Evolutionary conservation across 352 stramenopile species (phyloP).

Genomic region (Plasmopara muralis): DNA sequence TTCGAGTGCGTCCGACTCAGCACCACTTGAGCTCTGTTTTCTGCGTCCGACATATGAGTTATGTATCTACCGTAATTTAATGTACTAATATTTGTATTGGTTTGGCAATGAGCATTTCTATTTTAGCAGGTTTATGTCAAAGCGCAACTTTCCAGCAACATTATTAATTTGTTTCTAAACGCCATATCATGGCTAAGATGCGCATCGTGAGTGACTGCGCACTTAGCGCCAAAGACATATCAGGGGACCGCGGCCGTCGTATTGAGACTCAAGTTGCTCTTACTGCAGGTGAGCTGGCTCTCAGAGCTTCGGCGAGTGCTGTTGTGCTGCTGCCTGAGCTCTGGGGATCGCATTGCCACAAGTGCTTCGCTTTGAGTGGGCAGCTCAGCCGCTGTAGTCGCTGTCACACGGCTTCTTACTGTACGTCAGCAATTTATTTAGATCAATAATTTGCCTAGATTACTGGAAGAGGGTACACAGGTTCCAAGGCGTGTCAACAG

Average conservation of each 20-base stretch:
- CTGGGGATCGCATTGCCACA: slow-evolving; percentile 56
- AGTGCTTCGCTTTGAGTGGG: slow-evolving; percentile 33
- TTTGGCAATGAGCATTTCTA: neutral
- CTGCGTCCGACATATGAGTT: neutral
- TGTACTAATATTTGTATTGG: neutral
- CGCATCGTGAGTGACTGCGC: slow-evolving; percentile 8
- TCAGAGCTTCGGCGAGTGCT: slow-evolving; percentile 25
- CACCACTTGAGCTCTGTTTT: too few relatives aligned
- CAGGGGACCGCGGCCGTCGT: slow-evolving; percentile 34
- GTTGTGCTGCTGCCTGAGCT: slow-evolving; percentile 43
- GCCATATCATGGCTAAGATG: slow-evolving; percentile 10
- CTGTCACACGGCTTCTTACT: slow-evolving; percentile 57
- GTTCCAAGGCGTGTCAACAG: slow-evolving; percentile 54
- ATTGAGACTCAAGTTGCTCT: slow-evolving; percentile 23
- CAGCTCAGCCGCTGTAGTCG: slow-evolving; percentile 50
- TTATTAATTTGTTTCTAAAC: slow-evolving; percentile 1
- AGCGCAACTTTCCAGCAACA: slow-evolving; percentile 10
- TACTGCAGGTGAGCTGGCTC: slow-evolving; percentile 24
- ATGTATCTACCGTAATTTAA: neutral
- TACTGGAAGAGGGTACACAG: slow-evolving; percentile 11
- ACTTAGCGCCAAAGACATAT: slow-evolving; percentile 5
- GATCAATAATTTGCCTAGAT: neutral
- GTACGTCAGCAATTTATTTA: slow-evolving; percentile 19
- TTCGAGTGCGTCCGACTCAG: too few relatives aligned
- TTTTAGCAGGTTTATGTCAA: too few relatives aligned